Evolutionary conservation across 2,329 filamentous ascomycete genomes (phyloP).

Genomic region (Bertia moriformis): DNA sequence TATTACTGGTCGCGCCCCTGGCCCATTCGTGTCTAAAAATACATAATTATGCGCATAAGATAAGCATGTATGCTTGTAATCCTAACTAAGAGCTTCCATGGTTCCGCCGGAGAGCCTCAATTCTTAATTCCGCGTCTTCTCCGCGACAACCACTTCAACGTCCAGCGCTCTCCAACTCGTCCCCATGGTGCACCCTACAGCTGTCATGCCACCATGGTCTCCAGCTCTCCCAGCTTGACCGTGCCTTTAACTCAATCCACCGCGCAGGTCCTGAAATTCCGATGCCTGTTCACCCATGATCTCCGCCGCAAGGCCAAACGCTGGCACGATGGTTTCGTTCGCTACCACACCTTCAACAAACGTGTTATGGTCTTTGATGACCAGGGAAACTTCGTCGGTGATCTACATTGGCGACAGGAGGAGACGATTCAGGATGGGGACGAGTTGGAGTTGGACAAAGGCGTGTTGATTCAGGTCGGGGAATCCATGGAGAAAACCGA

Average conservation of each 20-base stretch:
- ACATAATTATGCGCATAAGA: no score
- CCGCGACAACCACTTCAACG: not conserved
- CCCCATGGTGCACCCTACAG: not conserved
- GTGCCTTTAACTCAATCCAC: slow-evolving; percentile 46
- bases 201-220: no score
- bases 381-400: slow-evolving; percentile 65
- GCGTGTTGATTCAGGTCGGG: slow-evolving; percentile 65
- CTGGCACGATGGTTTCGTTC: slow-evolving; percentile 84
- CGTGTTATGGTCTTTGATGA: slow-evolving; percentile 83
- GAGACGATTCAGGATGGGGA: slow-evolving; percentile 65
- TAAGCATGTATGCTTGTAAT: no score
- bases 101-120: no score
- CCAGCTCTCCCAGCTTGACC: slow-evolving; percentile 64
- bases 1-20: no score
- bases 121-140: not conserved
- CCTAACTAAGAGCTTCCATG: no score
- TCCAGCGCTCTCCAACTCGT: not conserved
- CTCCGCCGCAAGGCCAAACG: slow-evolving; percentile 74
- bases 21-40: no score
- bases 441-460: slow-evolving; percentile 65
- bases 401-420: slow-evolving; percentile 64
- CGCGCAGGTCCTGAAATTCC: slow-evolving; percentile 66
- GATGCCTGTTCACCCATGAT: slow-evolving; percentile 78
- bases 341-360: slow-evolving; percentile 82
- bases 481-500: slow-evolving; percentile 60